A percentile compares a stretch with the other conserved stretches of the same genome.
Conservation (phyloP, 2,329 filamentous ascomycete species). For the Botrytis tulipae region DNA sequence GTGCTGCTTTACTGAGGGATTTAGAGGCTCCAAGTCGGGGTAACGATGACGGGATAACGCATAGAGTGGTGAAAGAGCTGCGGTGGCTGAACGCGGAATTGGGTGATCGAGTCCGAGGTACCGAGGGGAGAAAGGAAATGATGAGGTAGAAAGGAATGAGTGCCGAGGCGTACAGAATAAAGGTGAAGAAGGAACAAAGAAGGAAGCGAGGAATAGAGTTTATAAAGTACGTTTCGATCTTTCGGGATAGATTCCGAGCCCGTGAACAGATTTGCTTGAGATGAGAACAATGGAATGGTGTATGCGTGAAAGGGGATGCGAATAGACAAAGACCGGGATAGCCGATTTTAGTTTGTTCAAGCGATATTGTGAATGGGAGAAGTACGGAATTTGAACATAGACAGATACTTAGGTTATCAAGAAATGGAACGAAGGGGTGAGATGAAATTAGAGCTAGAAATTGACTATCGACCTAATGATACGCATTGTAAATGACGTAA, state of each 20-base stretch:
- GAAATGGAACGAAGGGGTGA: neutral
- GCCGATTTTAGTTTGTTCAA: neutral
- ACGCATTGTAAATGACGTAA: neutral
- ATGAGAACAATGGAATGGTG: neutral
- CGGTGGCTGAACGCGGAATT: neutral
- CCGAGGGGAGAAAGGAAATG: neutral
- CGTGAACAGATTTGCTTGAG: neutral
- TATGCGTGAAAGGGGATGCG: neutral
- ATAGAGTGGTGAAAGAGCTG: neutral
- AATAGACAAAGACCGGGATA: neutral
- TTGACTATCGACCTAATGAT: neutral
- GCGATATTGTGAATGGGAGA: neutral
- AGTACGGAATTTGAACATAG: neutral
- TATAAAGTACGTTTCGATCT: neutral
- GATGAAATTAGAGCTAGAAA: neutral
- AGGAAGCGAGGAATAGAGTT: too few species aligned
- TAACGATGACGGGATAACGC: neutral
- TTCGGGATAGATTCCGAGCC: neutral
- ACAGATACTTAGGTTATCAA: neutral
- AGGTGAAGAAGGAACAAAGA: neutral
- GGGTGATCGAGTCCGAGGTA: neutral
- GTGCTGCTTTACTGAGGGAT: neutral
- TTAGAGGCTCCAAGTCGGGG: neutral
- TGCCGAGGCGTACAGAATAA: neutral
- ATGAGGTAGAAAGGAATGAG: neutral